Evolutionary conservation across 148 eudicot genomes (phyloP), one percentile per base, ranked within the genome.

Genomic region (Cornus florida): DNA sequence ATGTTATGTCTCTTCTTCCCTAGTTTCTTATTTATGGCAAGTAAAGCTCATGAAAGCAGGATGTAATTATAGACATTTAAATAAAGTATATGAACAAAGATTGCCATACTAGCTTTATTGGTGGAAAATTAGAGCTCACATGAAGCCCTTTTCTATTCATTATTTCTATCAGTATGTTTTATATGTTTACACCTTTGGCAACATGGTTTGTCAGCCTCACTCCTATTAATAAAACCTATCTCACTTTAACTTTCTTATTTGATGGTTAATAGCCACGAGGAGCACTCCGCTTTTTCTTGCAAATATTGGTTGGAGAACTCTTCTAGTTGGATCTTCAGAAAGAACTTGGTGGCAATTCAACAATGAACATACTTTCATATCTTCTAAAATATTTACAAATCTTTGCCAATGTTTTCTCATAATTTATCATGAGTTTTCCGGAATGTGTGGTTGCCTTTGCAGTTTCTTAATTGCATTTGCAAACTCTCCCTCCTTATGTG

Each of bases 1-100:
- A 93, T 91, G 98, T 98, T 96, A 89, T 76, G 97, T 73, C 3
- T 53, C 17, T 60, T 68, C 68, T 76, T 53, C 83, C 41, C 9
- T 46, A 32, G n/a, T 60, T 75, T 53, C 38, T 67, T 69, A 39
- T 24, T 60, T 41, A 35, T 78, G 19, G 75, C 16, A 32, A 43
- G 2, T 31, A 59, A 38, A 31, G 14, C 12, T 74, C 28, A 38
- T 74, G 33, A 20, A 20, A 53, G 11, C 46, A 31, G 17, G 5
- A 48, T 48, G 1, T 48, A 48, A 1, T 7, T 48, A 20, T 33
- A 57, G 19, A 74, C 6, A 56, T 53, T 3, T 22, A 73, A 28
- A 53, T 73, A 3, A 16, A 48, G 7, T 5, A 56, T 31, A 0
- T 10, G 75, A 53, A 16, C 41, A 7, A 50, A 16, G 65, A 31